Evolutionary conservation across 2,329 filamentous ascomycete species (phyloP).

Genomic region (Pseudocercospora macadamiae): DNA sequence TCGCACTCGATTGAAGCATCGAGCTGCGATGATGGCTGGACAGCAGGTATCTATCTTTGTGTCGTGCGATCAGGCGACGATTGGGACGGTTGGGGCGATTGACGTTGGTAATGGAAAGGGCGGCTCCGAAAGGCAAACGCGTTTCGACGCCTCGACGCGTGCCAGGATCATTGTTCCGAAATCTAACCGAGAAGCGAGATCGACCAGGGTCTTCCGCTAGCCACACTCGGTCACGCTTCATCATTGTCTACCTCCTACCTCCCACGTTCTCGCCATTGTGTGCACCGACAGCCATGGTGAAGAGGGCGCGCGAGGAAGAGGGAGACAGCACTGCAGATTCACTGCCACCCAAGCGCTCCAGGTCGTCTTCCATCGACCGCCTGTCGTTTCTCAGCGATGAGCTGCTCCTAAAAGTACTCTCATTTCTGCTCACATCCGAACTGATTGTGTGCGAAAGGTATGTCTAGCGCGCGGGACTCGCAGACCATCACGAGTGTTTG

Average conservation of each 20-base stretch:
- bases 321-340: conserved; percentile 22
- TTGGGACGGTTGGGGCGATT: too few species aligned
- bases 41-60: too few species aligned
- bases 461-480: conserved; percentile 8
- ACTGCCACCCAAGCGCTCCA: conserved; percentile 50
- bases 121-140: too few species aligned
- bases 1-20: neutral
- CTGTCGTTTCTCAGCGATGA: conserved; percentile 83
- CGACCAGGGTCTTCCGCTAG: too few species aligned
- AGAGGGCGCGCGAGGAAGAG: conserved; percentile 42
- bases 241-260: too few species aligned
- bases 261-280: neutral
- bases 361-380: conserved; percentile 55
- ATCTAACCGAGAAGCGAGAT: neutral
- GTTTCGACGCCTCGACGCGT: too few species aligned
- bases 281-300: conserved; percentile 36
- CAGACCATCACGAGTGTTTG: neutral
- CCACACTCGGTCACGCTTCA: too few species aligned
- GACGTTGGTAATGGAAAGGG: too few species aligned
- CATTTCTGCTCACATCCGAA: conserved; percentile 69
- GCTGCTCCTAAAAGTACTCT: conserved; percentile 80
- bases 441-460: conserved; percentile 68
- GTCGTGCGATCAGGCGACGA: too few species aligned
- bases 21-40: too few species aligned
- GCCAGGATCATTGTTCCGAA: too few species aligned